Conservation (phyloP, 2,329 filamentous ascomycete species). For the Cercospora sp. region DNA sequence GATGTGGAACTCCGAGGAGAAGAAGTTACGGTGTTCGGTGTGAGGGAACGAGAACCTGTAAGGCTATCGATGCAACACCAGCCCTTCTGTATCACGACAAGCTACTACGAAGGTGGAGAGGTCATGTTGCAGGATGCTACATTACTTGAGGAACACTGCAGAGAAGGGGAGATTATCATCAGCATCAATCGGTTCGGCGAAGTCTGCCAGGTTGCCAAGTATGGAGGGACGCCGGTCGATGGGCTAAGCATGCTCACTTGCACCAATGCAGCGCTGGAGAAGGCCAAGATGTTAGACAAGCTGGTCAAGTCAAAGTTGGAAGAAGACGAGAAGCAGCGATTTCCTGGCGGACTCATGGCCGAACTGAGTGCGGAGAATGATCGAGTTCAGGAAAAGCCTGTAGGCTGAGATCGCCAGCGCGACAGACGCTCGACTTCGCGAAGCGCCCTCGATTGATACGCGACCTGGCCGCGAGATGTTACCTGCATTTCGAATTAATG, state of each 20-base stretch:
- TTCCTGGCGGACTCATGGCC: constrained; percentile 75
- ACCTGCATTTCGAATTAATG: neutral
- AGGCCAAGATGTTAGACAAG: constrained; percentile 76
- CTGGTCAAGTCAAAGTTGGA: constrained; percentile 72
- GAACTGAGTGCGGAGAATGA: constrained; percentile 85
- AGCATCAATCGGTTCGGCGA: constrained; percentile 88
- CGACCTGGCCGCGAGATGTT: neutral
- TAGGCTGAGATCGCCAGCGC: neutral
- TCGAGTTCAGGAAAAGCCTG: constrained; percentile 22
- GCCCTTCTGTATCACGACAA: constrained; percentile 88
- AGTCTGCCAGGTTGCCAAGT: constrained; percentile 87
- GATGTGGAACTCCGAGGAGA: constrained; percentile 86
- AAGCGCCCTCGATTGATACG: neutral
- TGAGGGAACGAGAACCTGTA: constrained; percentile 85
- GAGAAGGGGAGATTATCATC: constrained; percentile 72
- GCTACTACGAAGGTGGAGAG: constrained; percentile 72
- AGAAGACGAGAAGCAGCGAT: constrained; percentile 73
- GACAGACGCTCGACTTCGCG: neutral
- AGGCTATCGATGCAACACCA: constrained; percentile 88
- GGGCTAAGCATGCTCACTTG: constrained; percentile 76
- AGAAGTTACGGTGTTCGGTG: constrained; percentile 77
- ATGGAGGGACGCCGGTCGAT: constrained; percentile 80
- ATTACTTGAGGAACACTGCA: constrained; percentile 72
- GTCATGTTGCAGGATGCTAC: constrained; percentile 71
- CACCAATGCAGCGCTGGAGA: constrained; percentile 70